Base-by-base conservation (phyloP, 352 stramenopile species). In the Pythium graminicola region DNA sequence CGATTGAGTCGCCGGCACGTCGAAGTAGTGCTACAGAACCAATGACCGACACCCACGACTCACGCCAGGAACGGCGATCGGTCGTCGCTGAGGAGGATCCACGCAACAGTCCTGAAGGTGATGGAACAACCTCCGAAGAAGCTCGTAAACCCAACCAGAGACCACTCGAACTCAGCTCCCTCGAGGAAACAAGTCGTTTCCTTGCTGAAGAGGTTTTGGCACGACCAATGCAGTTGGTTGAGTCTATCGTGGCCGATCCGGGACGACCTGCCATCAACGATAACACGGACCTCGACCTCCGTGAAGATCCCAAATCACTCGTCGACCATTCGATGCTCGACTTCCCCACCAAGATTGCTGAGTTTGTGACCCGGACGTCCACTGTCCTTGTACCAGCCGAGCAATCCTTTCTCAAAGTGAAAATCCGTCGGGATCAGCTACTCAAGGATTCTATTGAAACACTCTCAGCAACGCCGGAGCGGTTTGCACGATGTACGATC, bases 321-420 rank as follows among this genome's bases (percentile, higher is more conserved):
- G n/a, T 51, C 42, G 51, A 44, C 4, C 40, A 41, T 3, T 58
- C 45, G 23, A 19, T 45, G 19, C 41, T 45, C 20, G 45, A 69
- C 23, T 81, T 81, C 45, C 69, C 69, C 4, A 39, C 50, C 1
- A 81, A 81, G 39, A 68, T 69, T 28, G 72, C 72, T 3, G 56
- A 76, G 39, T 82, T 82, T 23, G 62, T 79, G 10, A 32, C 28
- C 2, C 66, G 44, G 2, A 69, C 67, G n/a, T 64, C 69, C 14
- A 56, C 57, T 10, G 50, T 77, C 19, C 51, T 82, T 35, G 62
- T 73, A 14, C 72, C 72, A 19, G 35, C 59, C 2, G 46, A 72
- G 24, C 36, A 53, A 10, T 33, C n/a, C n/a, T n/a, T n/a, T n/a
- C n/a, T 60, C 0, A 41, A 60, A 41, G 52, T 60, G 52, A 60